Conservation (phyloP, 176 grass and related monocot genomes). For the Paspalum vaginatum region DNA sequence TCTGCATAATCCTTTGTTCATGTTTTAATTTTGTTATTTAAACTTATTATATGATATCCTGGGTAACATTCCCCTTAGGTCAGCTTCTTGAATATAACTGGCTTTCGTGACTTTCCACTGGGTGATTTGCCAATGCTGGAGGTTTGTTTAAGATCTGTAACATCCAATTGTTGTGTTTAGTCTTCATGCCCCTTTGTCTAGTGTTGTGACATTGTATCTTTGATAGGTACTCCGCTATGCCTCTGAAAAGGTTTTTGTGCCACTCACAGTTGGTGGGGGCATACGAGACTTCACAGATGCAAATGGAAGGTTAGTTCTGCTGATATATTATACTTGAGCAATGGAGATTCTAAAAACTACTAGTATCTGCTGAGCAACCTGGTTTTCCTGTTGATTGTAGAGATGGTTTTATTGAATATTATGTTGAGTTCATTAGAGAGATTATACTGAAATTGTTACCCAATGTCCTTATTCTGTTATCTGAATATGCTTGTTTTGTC, state of each 20-base stretch:
- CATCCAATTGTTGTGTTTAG: background rate
- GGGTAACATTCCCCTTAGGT: slow-evolving; percentile 54
- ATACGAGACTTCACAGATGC: slow-evolving; percentile 98
- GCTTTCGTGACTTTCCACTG: slow-evolving; percentile 96
- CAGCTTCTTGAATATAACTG: slow-evolving; percentile 99
- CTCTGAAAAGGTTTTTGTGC: slow-evolving; percentile 98
- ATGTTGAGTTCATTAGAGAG: slow-evolving; percentile 24
- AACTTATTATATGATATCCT: slow-evolving; percentile 39
- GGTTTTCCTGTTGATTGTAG: slow-evolving; percentile 28
- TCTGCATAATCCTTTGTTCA: slow-evolving; percentile 6
- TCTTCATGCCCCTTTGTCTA: background rate
- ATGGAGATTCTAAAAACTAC: background rate
- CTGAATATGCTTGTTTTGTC: background rate
- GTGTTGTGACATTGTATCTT: slow-evolving; percentile 39
- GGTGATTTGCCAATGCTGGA: slow-evolving; percentile 98
- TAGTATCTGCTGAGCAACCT: slow-evolving; percentile 4
- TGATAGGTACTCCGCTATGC: slow-evolving; percentile 75
- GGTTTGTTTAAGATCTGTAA: slow-evolving; percentile 60
- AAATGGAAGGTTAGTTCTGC: slow-evolving; percentile 72
- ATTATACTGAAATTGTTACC: slow-evolving; percentile 27
- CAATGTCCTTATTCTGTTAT: background rate
- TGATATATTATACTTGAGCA: slow-evolving; percentile 8
- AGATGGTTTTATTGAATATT: slow-evolving; percentile 21
- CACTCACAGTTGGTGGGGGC: slow-evolving; percentile 97
- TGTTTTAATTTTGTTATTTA: slow-evolving; percentile 6